Base-by-base conservation (phyloP, 495 filamentous ascomycete genomes). In the Hyaloscypha finlandica region DNA sequence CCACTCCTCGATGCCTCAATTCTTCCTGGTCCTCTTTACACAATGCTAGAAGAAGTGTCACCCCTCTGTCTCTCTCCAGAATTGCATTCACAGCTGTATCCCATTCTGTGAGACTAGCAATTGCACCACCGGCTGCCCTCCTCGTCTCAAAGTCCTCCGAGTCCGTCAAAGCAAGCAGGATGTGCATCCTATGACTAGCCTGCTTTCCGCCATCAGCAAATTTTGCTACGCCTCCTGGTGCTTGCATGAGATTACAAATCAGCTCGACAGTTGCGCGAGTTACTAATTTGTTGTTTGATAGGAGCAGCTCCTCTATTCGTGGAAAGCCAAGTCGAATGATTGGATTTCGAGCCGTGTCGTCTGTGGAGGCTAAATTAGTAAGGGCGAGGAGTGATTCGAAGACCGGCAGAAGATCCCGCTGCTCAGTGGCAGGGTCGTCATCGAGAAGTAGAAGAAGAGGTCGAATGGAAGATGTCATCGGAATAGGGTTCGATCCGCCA, bases 381-480 rank as follows among this genome's bases (percentile, higher is more conserved):
- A 99, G 85, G 2, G 95, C 96, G 64, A 98, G 86, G 16, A 98
- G 83, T 2, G 90, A 84, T 74, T 99, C 95, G 73, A 97, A 99
- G 4, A 89, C 86, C 0, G 94, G 92, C 8, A 97, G 83, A n/a
- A 97, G 88, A 74, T 94, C 88, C 54, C 89, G 86, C 56, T 77
- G 66, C 69, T 80, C 73, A 52, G 73, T 63, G 60, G 69, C 66
- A 1, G 86, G 84, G 16, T 91, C 89, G 29, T 88, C 85, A 25
- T 77, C 75, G 19, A 98, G 82, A 32, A 97, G 88, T 22, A 85
- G 84, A 19, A 90, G 74, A 4, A 99, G 84, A 19, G 94, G 92
- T 1, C 90, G 86, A 64, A 97, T 89, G 64, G 92, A 90, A 55
- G 89, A 88, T 29, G 86, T 89, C 53, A 90, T 80, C 3, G 93